Evolutionary conservation across 2,329 filamentous ascomycete species (phyloP).

Genomic region (Calonectria montana): DNA sequence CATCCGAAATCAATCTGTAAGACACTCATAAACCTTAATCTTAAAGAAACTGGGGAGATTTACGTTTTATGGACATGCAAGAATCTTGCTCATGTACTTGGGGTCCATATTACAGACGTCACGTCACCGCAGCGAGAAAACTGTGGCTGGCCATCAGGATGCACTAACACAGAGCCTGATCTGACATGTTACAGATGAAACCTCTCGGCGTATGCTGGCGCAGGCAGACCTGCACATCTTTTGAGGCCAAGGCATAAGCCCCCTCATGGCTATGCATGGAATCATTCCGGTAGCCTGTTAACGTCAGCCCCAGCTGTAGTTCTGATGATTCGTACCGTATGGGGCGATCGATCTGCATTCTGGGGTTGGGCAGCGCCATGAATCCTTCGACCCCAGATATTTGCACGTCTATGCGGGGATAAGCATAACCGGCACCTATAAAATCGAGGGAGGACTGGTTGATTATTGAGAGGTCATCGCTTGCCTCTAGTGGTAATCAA

Average conservation of each 20-base stretch:
- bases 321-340: neutral
- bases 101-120: neutral
- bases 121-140: neutral
- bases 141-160: neutral
- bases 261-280: neutral
- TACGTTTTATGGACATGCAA: neutral
- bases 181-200: neutral
- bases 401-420: neutral
- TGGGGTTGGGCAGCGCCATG: neutral
- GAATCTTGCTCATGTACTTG: neutral
- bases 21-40: neutral
- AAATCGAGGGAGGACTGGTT: neutral
- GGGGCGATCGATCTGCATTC: slow-evolving; percentile 13
- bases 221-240: neutral
- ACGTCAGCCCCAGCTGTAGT: neutral
- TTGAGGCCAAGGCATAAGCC: neutral
- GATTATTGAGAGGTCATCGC: no score
- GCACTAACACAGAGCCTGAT: neutral
- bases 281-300: neutral
- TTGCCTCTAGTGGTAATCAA: no score
- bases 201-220: neutral
- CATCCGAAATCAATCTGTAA: neutral
- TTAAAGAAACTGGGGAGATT: neutral
- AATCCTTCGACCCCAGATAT: slow-evolving; percentile 13
- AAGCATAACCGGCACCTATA: neutral